Base-by-base conservation (phyloP, 495 filamentous ascomycete genomes). In the Penicillium pancosmium region DNA sequence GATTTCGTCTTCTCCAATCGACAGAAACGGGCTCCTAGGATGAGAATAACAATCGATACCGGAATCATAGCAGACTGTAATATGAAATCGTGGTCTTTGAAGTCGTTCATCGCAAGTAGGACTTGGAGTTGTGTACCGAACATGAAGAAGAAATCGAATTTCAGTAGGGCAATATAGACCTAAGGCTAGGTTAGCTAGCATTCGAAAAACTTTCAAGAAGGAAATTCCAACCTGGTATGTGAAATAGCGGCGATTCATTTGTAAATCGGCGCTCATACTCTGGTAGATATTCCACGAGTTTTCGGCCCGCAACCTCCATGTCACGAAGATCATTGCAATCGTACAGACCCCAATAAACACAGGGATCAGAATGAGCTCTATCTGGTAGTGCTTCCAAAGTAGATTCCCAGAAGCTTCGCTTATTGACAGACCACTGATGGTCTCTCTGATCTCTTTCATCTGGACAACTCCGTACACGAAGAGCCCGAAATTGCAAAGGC, bases 101-200 rank as follows among this genome's bases (percentile, higher is more conserved):
- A 6, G 10, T 60, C 25, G 16, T 38, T 19, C 15, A 66, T 40
- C 6, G 55, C 52, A 13, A 66, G 60, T 5, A 66, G 48, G 16
- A 66, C 31, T 47, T 66, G 61, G 10, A 64, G 57, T 55, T 66
- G 64, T 43, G 50, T 66, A 43, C 60, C 61, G 21, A 66, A 66
- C 2, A 66, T 51, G 16, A 66, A 66, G 46, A 63, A 66, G 47
- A 63, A 66, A 12, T 66, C 61, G 40, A 66, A 66, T 47, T 66
- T 66, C 5, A 66, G 48, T 4, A 66, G 57, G 8, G 64, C 54
- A 13, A 66, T 63, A 38, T 60, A 66, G 2, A 66, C 64, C 64
- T 66, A 19, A 7, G 31, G 16, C 0, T 7, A 23, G 31, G 19
- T 44, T 48, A 48, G 23, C 21, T 12, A 48, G 9, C 3, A 18